Percentiles rank a stretch among this genome's conserved stretches.
Conservation (phyloP, 2,329 filamentous ascomycete genomes). For the Aspergillus sergii region DNA sequence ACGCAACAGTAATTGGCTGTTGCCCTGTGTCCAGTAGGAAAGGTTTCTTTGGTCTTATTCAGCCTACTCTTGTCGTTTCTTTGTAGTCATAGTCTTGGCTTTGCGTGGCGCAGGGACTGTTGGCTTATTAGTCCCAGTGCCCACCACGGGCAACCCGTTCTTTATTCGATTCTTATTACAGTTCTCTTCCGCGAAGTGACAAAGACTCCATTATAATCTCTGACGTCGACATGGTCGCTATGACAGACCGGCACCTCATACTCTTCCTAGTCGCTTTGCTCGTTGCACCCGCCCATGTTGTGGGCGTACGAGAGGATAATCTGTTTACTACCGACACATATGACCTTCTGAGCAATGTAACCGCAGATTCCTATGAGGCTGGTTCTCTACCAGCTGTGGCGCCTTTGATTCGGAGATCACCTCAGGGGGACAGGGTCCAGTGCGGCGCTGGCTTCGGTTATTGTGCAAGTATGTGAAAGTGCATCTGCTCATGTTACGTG, state of each 20-base stretch:
- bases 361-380: neutral
- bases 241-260: neutral
- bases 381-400: neutral
- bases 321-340: neutral
- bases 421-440: neutral
- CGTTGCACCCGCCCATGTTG: neutral
- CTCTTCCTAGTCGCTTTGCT: neutral
- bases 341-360: neutral
- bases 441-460: neutral
- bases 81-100: neutral
- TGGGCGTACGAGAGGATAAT: neutral
- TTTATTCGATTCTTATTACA: neutral
- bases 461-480: neutral
- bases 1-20: neutral
- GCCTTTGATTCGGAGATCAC: neutral
- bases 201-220: neutral
- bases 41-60: neutral
- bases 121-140: neutral
- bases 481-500: neutral
- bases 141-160: neutral
- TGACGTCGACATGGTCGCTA: neutral
- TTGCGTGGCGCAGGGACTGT: neutral
- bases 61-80: neutral
- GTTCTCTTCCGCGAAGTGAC: neutral
- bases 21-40: neutral